These are phyloP conservation scores for Aspergillus arachidicola DNA, from an alignment of 2,329 filamentous ascomycete species.

Conservation along the genomic window DNA sequence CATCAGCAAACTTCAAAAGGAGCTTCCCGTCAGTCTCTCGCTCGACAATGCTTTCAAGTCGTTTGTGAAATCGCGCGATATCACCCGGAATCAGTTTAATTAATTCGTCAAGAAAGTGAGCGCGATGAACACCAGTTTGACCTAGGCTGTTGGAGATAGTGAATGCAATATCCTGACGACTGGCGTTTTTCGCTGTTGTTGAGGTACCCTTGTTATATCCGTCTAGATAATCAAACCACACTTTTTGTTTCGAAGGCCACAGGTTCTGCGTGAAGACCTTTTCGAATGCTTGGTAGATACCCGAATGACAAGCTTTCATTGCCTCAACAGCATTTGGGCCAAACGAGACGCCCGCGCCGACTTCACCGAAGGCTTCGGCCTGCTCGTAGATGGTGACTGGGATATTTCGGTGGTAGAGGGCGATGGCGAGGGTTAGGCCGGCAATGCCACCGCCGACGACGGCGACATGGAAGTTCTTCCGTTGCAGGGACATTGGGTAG, in stretches of 20 bases:
- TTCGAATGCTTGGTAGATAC: conserved; percentile 35
- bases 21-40: conserved; percentile 28
- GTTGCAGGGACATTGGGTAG: conserved; percentile 10
- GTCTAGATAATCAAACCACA: conserved; percentile 29
- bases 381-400: conserved; percentile 41
- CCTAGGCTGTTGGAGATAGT: conserved; percentile 27
- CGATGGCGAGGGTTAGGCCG: conserved; percentile 41
- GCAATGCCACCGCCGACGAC: conserved; percentile 41
- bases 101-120: conserved; percentile 38
- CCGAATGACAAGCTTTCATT: conserved; percentile 28
- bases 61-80: conserved; percentile 31
- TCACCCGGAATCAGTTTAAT: conserved; percentile 33
- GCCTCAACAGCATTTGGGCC: conserved; percentile 37
- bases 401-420: conserved; percentile 34
- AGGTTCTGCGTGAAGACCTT: conserved; percentile 35
- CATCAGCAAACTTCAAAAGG: conserved; percentile 48
- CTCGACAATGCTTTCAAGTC: conserved; percentile 23
- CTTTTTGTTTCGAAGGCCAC: conserved; percentile 34
- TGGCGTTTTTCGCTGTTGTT: conserved; percentile 7
- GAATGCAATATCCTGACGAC: conserved; percentile 25
- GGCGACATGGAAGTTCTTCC: conserved; percentile 29
- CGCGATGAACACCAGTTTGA: conserved; percentile 32
- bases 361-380: conserved; percentile 39
- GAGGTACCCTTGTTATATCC: conserved; percentile 16
- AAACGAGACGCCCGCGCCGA: conserved; percentile 43